These are phyloP conservation scores for Solanum raphanifolium DNA, from an alignment of 257 asterid genomes.

Conservation along the genomic window DNA sequence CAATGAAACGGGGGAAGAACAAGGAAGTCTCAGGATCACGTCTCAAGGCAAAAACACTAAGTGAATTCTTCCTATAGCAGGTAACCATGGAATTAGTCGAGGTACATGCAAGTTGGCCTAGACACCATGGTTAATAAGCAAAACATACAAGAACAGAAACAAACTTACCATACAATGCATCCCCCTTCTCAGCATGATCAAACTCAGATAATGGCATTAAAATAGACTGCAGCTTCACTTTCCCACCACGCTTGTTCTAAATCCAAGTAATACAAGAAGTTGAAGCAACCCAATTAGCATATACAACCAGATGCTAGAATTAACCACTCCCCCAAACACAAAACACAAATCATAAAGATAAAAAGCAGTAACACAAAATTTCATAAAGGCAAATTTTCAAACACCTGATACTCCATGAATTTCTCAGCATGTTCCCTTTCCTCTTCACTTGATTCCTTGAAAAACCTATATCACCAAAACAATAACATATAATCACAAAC, in stretches of 20 bases:
- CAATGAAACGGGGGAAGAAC: fast-evolving
- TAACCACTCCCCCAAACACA: neutral
- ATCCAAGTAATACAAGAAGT: neutral
- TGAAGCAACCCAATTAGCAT: neutral
- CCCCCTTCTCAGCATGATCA: conserved; percentile 16
- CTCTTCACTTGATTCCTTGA: conserved; percentile 52
- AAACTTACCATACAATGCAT: conserved; percentile 11
- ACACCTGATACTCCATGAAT: conserved; percentile 57
- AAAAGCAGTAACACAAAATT: neutral
- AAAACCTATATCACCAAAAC: conserved; percentile 23
- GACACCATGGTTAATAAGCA: neutral
- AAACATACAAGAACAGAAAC: neutral
- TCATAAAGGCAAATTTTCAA: neutral
- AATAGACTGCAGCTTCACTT: conserved; percentile 11
- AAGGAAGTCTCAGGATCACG: neutral
- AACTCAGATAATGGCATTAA: conserved; percentile 11
- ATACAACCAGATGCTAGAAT: neutral
- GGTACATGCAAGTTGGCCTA: neutral
- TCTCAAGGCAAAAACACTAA: neutral
- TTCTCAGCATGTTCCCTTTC: conserved; percentile 60
- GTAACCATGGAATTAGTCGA: neutral
- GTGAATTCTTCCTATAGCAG: neutral
- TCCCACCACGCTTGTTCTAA: conserved; percentile 29
- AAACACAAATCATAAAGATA: neutral
- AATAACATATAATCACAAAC: neutral